Evolutionary conservation across 2,329 filamentous ascomycete species (phyloP).

Genomic region (Fusarium chuoi): DNA sequence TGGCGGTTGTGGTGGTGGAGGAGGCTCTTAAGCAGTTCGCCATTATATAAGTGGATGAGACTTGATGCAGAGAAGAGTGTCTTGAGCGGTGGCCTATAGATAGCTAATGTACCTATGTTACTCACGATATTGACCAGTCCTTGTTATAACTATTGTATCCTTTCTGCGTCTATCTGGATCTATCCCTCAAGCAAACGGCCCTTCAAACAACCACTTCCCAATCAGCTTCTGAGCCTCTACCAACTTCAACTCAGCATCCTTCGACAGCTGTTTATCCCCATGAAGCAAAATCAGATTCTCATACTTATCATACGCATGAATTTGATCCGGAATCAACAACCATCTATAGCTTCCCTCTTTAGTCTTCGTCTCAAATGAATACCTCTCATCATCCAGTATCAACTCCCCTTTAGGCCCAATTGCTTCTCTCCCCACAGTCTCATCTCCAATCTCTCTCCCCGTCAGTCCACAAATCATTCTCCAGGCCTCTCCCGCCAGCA

Average conservation of each 20-base stretch:
- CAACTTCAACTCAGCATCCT: constrained; percentile 15
- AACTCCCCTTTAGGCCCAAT: neutral
- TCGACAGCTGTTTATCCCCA: neutral
- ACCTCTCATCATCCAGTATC: constrained; percentile 22
- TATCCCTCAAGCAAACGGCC: constrained; percentile 44
- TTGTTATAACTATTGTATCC: neutral
- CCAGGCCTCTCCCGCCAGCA: constrained; percentile 11
- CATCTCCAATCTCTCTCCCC: neutral
- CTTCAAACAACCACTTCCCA: constrained; percentile 20
- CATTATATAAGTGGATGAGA: neutral
- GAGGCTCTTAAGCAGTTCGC: neutral
- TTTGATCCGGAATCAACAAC: constrained; percentile 25
- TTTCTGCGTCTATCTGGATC: neutral
- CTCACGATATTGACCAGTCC: accelerated
- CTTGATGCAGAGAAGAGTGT: neutral
- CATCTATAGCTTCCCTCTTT: constrained; percentile 6
- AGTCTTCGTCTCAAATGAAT: constrained; percentile 2
- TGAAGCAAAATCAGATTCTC: neutral
- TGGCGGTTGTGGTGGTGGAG: neutral
- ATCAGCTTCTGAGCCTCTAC: constrained; percentile 16
- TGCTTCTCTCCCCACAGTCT: neutral
- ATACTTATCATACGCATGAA: constrained; percentile 24
- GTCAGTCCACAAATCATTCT: constrained; percentile 16
- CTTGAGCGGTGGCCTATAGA: no score
- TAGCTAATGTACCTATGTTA: neutral